Base-by-base conservation (phyloP, 768 basidiomycete species). In the Dentipellis fragilis region DNA sequence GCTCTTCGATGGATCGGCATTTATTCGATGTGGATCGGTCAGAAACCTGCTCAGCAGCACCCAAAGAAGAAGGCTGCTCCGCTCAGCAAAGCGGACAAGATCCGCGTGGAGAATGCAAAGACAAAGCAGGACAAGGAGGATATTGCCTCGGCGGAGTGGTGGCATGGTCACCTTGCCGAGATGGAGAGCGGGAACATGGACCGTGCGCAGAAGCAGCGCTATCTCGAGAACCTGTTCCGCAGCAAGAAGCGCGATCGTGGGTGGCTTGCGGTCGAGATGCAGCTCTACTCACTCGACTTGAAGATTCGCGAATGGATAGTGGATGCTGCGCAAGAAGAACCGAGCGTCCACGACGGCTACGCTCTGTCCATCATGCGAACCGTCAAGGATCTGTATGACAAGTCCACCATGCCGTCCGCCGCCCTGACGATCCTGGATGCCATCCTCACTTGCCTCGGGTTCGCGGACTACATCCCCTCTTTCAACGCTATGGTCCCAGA, bases 281-380 rank as follows among this genome's bases (percentile, higher is more conserved):
- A 69, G 1, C 63, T 85, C 2, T 86, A 75, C 61, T 69, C 68
- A 1, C 61, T 87, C 40, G 72, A 87, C 57, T 71, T 84, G 4
- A 69, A 76, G 52, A 66, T 85, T 36, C 62, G 64, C 38, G 59
- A 62, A 35, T 87, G 85, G 86, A 73, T 80, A 38, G 72, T 72
- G 37, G 73, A 80, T 51, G 54, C 69, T 1, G 64, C 69, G 10
- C 69, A 65, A 5, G 76, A 77, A 8, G 67, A 69, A 1, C 49
- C 65, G 7, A 51, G 60, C 11, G 67, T 73, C 22, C 71, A 75
- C 47, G 83, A 87, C 62, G 65, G 62, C 54, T 75, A 75, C 62
- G 66, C 69, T 1, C 68, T 83, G 16, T 57, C 68, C 3, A 67
- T 83, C 53, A 73, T 85, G 64, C 71, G 75, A 22, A 66, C 72